A percentile compares a stretch with the other conserved stretches of the same genome.
Evolutionary conservation across 352 stramenopile species (phyloP).

Genomic region (Blastocystis sp.): DNA sequence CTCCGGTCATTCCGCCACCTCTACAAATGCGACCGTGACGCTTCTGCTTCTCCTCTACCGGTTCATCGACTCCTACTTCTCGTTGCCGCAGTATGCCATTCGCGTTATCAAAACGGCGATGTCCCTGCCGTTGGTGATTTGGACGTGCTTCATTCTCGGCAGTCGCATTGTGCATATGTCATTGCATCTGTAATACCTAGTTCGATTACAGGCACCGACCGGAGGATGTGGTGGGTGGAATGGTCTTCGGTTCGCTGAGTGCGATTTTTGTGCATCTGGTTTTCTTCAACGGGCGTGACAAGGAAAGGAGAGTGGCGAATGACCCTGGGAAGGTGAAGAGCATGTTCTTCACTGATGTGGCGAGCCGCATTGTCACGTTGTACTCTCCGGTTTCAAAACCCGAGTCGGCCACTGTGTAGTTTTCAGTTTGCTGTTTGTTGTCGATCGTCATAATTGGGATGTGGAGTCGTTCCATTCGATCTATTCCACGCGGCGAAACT

Average conservation of each 20-base stretch:
- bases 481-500: too few relatives aligned
- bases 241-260: slow-evolving; percentile 36
- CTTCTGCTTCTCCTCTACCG: slow-evolving; percentile 22
- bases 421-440: background rate
- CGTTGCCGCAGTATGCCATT: slow-evolving; percentile 36
- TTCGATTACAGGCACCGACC: slow-evolving; percentile 69
- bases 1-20: slow-evolving; percentile 52
- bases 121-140: slow-evolving; percentile 7
- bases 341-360: slow-evolving; percentile 43
- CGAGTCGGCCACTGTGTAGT: slow-evolving; percentile 17
- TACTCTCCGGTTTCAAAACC: slow-evolving; percentile 45
- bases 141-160: slow-evolving; percentile 57
- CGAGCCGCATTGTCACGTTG: slow-evolving; percentile 11
- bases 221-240: slow-evolving; percentile 63
- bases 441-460: too few relatives aligned
- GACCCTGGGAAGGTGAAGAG: background rate
- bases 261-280: slow-evolving; percentile 5
- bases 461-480: too few relatives aligned
- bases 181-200: background rate
- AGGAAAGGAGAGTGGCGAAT: background rate
- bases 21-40: slow-evolving; percentile 23
- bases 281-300: background rate
- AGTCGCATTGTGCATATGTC: slow-evolving; percentile 21
- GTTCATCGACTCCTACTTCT: slow-evolving; percentile 29
- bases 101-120: background rate